A percentile compares a stretch with the other conserved stretches of the same genome.
Conservation (phyloP, 768 basidiomycete genomes). For the Pisolithus sp. region DNA sequence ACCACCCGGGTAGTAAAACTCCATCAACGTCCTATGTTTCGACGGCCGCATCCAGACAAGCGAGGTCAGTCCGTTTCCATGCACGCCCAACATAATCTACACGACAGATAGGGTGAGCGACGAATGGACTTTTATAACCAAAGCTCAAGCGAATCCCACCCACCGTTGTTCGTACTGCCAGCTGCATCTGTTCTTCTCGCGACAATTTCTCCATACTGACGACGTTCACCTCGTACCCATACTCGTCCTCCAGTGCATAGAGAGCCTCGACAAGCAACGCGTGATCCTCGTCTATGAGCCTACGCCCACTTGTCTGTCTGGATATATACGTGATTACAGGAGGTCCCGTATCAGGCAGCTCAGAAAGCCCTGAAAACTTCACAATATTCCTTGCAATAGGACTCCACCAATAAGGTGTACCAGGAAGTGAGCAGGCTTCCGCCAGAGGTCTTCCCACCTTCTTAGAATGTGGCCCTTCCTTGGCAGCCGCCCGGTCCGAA, state of each 20-base stretch:
- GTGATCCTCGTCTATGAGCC: slow-evolving; percentile 71
- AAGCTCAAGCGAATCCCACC: slow-evolving; percentile 16
- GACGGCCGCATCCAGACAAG: slow-evolving; percentile 90
- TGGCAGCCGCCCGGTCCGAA: slow-evolving; percentile 81
- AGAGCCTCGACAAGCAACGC: slow-evolving; percentile 72
- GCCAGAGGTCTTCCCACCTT: slow-evolving; percentile 73
- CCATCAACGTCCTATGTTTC: slow-evolving; percentile 79
- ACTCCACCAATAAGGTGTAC: slow-evolving; percentile 80
- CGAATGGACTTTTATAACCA: not conserved
- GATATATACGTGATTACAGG: slow-evolving; percentile 93
- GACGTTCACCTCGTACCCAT: slow-evolving; percentile 85
- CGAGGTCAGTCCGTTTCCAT: slow-evolving; percentile 86
- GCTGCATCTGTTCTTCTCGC: slow-evolving; percentile 68
- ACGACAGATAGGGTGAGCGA: not conserved
- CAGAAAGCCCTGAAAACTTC: slow-evolving; percentile 57
- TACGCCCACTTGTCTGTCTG: slow-evolving; percentile 85
- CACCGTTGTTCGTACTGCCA: slow-evolving; percentile 84
- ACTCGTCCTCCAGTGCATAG: slow-evolving; percentile 54
- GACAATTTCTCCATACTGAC: slow-evolving; percentile 79
- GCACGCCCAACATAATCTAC: slow-evolving; percentile 92
- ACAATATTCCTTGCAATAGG: slow-evolving; percentile 68
- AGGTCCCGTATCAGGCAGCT: slow-evolving; percentile 32
- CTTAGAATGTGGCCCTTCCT: slow-evolving; percentile 58
- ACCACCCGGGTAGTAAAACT: slow-evolving; percentile 81
- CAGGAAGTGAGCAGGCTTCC: slow-evolving; percentile 68